A percentile compares a stretch with the other conserved stretches of the same genome.
These are phyloP conservation scores for Kandelia obovata DNA, from an alignment of 345 rosid genomes.

Conservation along the genomic window DNA sequence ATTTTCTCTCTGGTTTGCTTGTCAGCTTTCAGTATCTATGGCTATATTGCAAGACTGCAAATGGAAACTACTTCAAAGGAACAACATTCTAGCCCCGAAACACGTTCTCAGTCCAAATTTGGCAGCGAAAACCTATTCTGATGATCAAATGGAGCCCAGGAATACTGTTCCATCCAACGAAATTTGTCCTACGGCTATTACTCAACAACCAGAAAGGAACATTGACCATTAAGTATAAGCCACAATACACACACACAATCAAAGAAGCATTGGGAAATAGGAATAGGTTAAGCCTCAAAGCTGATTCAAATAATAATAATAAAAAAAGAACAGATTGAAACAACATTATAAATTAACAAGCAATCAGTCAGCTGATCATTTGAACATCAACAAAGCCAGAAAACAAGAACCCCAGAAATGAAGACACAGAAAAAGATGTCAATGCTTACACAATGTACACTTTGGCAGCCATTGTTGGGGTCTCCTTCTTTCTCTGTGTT, in stretches of 20 bases:
- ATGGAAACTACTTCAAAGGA: too few species aligned
- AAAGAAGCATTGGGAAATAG: not conserved
- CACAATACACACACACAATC: not conserved
- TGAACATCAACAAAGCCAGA: not conserved
- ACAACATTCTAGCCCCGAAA: too few species aligned
- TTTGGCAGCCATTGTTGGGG: constrained; percentile 48
- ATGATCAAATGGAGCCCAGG: constrained; percentile 6
- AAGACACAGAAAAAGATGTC: not conserved
- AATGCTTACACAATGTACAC: constrained; percentile 55
- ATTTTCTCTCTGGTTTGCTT: not conserved
- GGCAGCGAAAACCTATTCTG: not conserved
- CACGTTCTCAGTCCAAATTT: too few species aligned
- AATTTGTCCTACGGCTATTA: not conserved
- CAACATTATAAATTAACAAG: not conserved
- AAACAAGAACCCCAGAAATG: not conserved
- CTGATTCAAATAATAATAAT: not conserved
- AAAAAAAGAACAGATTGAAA: too few species aligned
- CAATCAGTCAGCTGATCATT: not conserved
- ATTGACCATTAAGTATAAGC: too few species aligned
- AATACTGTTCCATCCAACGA: not conserved
- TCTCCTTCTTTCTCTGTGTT: not conserved
- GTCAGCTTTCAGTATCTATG: not conserved
- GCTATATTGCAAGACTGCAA: too few species aligned
- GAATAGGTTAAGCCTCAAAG: not conserved
- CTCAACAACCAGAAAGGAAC: not conserved